Evolutionary conservation across 2,329 filamentous ascomycete species (phyloP).

Genomic region (Claviceps purpurea): DNA sequence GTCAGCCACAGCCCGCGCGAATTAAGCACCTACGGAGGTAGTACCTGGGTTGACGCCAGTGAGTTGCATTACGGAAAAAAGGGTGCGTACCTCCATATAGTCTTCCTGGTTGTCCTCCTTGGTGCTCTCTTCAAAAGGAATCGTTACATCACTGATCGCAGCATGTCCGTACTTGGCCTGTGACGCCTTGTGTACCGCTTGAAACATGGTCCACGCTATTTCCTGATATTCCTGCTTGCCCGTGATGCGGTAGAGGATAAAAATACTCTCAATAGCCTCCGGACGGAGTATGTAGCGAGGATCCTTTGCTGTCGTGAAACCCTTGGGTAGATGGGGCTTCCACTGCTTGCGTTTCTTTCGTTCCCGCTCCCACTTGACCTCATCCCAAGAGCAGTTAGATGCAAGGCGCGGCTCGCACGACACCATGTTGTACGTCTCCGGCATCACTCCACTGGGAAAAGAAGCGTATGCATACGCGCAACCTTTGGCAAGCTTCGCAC

Average conservation of each 20-base stretch:
- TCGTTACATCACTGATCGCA: conserved; percentile 46
- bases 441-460: conserved; percentile 37
- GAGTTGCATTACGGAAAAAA: not conserved
- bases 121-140: conserved; percentile 10
- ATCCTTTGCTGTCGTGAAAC: conserved; percentile 41
- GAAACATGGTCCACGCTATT: conserved; percentile 62
- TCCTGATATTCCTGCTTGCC: conserved; percentile 50
- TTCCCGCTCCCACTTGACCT: conserved; percentile 41
- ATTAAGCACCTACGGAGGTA: too few relatives aligned
- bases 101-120: conserved; percentile 35
- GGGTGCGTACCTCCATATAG: conserved; percentile 42
- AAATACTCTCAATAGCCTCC: conserved; percentile 74
- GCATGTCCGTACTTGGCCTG: conserved; percentile 46
- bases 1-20: not conserved
- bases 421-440: conserved; percentile 32
- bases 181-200: conserved; percentile 44
- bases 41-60: not conserved
- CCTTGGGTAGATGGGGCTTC: conserved; percentile 28
- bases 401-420: conserved; percentile 20
- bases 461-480: conserved; percentile 38
- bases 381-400: conserved; percentile 22
- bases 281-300: conserved; percentile 51
- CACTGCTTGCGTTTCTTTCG: conserved; percentile 7
- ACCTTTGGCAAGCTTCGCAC: conserved; percentile 32
- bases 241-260: conserved; percentile 60